Percentiles rank a stretch among this genome's conserved stretches.
phyloP scores from a whole-genome alignment of 768 basidiomycete species.

The Agaricus blazei region DNA sequence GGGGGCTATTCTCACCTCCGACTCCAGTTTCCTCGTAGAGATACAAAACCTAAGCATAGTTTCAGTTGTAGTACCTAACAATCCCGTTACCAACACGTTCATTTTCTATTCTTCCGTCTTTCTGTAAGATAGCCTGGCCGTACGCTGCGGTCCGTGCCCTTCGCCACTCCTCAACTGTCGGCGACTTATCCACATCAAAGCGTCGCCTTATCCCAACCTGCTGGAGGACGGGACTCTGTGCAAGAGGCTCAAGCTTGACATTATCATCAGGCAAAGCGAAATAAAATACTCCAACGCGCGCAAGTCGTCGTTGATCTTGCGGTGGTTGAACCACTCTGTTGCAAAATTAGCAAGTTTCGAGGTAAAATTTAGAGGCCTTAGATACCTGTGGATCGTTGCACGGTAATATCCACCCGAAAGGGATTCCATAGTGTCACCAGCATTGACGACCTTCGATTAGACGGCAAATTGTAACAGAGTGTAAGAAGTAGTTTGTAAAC shows the following conservation, averaged over 20 bases:
- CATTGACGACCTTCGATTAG: slow-evolving; percentile 45
- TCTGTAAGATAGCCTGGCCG: slow-evolving; percentile 40
- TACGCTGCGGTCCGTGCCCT: slow-evolving; percentile 47
- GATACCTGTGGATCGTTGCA: slow-evolving; percentile 46
- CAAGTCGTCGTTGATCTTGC: slow-evolving; percentile 40
- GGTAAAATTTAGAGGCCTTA: background rate
- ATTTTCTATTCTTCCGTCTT: slow-evolving; percentile 45
- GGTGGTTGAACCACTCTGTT: slow-evolving; percentile 54
- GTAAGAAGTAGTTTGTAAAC: background rate
- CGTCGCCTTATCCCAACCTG: slow-evolving; percentile 33
- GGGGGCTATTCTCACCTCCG: too few relatives aligned
- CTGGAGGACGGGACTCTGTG: slow-evolving; percentile 45
- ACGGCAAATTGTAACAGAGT: too few relatives aligned
- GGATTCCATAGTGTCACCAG: slow-evolving; percentile 56
- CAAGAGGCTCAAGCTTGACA: slow-evolving; percentile 38
- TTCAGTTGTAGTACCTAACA: slow-evolving; percentile 43
- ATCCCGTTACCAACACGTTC: slow-evolving; percentile 50
- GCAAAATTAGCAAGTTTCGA: too few relatives aligned
- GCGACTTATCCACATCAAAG: slow-evolving; percentile 34
- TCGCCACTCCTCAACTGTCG: slow-evolving; percentile 51
- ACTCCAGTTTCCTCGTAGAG: too few relatives aligned
- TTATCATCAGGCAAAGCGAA: slow-evolving; percentile 50
- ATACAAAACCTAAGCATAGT: too few relatives aligned
- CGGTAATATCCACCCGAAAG: slow-evolving; percentile 57
- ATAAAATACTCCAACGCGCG: slow-evolving; percentile 57